Percentiles rank a stretch among this genome's conserved stretches.
These are phyloP conservation scores for Lodderomyces metapsilosis DNA, from an alignment of 1,139 yeast genomes.

Conservation along the genomic window DNA sequence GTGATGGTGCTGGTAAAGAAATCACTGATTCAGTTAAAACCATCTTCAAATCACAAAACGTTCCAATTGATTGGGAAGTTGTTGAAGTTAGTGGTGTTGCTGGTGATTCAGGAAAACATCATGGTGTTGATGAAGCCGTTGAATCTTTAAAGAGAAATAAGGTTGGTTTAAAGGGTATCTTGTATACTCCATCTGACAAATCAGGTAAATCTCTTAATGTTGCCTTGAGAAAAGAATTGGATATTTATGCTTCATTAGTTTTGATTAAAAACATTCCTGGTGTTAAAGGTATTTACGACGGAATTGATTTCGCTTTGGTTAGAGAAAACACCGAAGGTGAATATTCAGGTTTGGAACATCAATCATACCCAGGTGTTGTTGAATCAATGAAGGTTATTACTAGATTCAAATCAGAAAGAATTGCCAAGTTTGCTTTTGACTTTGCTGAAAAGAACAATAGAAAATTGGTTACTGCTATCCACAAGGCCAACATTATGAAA, in stretches of 20 bases:
- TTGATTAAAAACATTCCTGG: constrained; percentile 94
- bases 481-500: constrained; percentile 99
- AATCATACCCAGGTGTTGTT: constrained; percentile 96
- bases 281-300: constrained; percentile 82
- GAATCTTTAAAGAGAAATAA: constrained; percentile 92
- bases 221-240: constrained; percentile 93
- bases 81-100: constrained; percentile 83
- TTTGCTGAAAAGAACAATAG: constrained; percentile 92
- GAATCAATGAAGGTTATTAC: constrained; percentile 96
- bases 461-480: constrained; percentile 92
- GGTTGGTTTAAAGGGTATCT: constrained; percentile 94
- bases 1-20: constrained; percentile 97
- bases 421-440: constrained; percentile 96
- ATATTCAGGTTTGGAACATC: constrained; percentile 97
- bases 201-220: constrained; percentile 76
- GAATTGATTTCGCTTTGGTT: constrained; percentile 89
- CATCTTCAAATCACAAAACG: constrained; percentile 79
- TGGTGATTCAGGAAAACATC: constrained; percentile 50
- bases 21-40: constrained; percentile 91
- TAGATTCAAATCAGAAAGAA: constrained; percentile 92
- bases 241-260: constrained; percentile 91
- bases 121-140: constrained; percentile 78
- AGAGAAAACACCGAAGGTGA: constrained; percentile 99
- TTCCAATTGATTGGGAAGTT: constrained; percentile 94
- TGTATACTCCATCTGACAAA: constrained; percentile 80